Percentiles rank a stretch among this genome's conserved stretches.
These are phyloP conservation scores for Trichosporon sp. DNA, from an alignment of 1,284 basidiomycete genomes.

Conservation along the genomic window DNA sequence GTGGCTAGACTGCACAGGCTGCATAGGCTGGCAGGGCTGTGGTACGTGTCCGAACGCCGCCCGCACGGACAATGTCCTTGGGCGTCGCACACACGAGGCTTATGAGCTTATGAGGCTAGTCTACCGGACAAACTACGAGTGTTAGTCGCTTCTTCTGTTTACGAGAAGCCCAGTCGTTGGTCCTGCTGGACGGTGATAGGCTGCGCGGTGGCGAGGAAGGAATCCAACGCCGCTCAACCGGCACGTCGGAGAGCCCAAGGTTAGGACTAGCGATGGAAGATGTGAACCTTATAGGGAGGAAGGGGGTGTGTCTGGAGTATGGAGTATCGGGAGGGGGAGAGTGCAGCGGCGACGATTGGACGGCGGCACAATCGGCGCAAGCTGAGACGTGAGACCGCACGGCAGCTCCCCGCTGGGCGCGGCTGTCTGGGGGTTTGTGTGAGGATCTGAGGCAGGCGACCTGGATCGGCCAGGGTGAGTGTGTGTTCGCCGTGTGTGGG, in stretches of 20 bases:
- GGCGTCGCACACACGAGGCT: neutral
- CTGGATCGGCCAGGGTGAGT: too few relatives aligned
- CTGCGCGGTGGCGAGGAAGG: neutral
- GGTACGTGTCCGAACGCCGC: neutral
- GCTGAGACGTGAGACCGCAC: conserved; percentile 1
- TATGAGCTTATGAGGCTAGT: too few relatives aligned
- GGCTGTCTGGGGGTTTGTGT: neutral
- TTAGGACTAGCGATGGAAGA: conserved; percentile 1
- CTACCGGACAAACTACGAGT: neutral
- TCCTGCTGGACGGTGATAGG: neutral
- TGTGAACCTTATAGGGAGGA: neutral
- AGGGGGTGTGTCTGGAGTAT: neutral
- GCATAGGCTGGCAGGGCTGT: neutral
- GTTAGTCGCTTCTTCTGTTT: neutral
- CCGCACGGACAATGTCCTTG: neutral
- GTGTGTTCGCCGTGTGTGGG: too few relatives aligned
- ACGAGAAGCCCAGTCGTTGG: neutral
- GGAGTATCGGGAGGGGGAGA: neutral
- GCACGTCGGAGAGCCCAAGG: neutral
- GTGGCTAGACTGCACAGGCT: too few relatives aligned
- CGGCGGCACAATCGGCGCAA: neutral
- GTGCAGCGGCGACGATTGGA: neutral
- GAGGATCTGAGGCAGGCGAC: too few relatives aligned
- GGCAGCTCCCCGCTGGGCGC: neutral
- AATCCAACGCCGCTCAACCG: neutral